Base-by-base conservation (phyloP, 148 eudicot genomes). In the Limonium bicolor region DNA sequence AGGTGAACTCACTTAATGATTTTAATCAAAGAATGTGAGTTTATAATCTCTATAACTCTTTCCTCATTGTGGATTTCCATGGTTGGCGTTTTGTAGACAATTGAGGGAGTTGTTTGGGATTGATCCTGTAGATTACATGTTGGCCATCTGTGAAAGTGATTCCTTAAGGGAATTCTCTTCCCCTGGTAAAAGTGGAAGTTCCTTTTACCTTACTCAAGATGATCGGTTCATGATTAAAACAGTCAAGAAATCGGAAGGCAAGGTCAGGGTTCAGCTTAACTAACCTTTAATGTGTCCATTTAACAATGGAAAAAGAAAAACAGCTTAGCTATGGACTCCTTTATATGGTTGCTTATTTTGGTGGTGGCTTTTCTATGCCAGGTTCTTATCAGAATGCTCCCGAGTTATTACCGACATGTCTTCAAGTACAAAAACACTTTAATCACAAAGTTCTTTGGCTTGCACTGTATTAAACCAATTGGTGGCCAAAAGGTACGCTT, bases 121-220 rank as follows among this genome's bases (percentile, higher is more conserved):
- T 27, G 94, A 82, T 68, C 79, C 86, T 41, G 94, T 86, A 2
- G 86, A 82, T 69, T 82, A 82, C 62, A 82, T 82, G 94, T 30
- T 82, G 58, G 83, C 94, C 14, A 78, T 82, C 28, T 82, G 94
- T 56, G 94, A 82, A 55, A 69, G 71, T 61, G 94, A 78, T 66
- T 80, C 86, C 42, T 63, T 82, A 8, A 64, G 94, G 57, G 86
- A 74, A 53, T 76, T 82, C 50, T 78, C 86, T 18, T 82, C 94
- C 20, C 94, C 94, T 22, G 94, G 94, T 47, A 82, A 82, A 62
- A 82, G 94, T 51, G 86, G 94, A 57, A 66, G 94, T 56, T 78
- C 74, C 54, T 82, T 82, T 64, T 82, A 82, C 60, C 50, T 78
- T 37, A 82, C 94, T 10, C 78, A 74, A 39, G 94, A 82, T 57